Evolutionary conservation across 1,284 basidiomycete species (phyloP), one percentile per base, ranked within the genome.

Genomic region (Cystobasidium pallidum): DNA sequence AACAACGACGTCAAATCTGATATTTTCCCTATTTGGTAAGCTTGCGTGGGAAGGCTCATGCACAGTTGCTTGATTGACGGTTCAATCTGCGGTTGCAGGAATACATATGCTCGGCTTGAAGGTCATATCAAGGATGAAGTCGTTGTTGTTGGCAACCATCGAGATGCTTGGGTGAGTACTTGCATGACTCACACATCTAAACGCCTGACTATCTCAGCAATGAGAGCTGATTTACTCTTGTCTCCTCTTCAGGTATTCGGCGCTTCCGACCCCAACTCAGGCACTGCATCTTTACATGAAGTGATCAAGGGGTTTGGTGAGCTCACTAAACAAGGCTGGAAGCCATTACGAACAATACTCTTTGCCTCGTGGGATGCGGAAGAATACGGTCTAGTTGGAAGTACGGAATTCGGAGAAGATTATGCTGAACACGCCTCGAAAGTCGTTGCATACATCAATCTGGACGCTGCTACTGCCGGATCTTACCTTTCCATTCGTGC

Each of bases 331-430:
- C 83, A 82, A 17, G 94, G 92, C 30, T 98, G 94, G 94, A 90
- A 88, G 77, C 94, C 94, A 3, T 82, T 94, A 47, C 84, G 94
- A 70, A 94, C 91, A 19, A 87, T 95, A 77, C 82, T 95, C n/a
- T 84, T 97, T 64, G 92, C 91, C 3, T 90, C 88, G 75, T 96
- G 92, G 93, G 92, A 95, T 80, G 94, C 88, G 0, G 72, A 85
- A 51, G 82, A 86, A 55, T 85, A 94, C 75, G 88, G 81, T 70
- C 68, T 81, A 28, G 73, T 80, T 4, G 80, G 79, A 34, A 77
- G 75, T 19, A 82, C 81, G 43, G 82, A 83, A 74, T 81, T 81
- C 30, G 82, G 79, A 47, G 82, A 83, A 71, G 82, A 83, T 72
- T 83, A 79, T 74, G 70, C 75, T 75, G 78, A 71, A 67, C 68